phyloP scores from a whole-genome alignment of 768 basidiomycete genomes.

The Hortiboletus flavorubellus region DNA sequence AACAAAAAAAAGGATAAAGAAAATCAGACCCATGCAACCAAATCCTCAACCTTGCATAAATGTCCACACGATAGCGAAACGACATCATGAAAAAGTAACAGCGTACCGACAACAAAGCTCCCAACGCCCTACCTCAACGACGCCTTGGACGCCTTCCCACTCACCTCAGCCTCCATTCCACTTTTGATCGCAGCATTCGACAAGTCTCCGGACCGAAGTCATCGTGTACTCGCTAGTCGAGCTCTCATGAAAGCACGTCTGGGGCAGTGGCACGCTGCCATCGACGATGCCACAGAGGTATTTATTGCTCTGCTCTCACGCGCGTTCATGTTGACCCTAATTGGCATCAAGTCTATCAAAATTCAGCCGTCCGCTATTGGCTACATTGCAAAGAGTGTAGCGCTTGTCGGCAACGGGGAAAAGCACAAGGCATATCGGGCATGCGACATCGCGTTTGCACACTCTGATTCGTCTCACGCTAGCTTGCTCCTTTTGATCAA shows the following conservation, averaged over 20 bases:
- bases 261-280: not conserved
- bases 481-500: not conserved
- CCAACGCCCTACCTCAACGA: slow-evolving; percentile 11
- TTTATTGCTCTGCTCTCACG: not conserved
- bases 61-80: too few species aligned
- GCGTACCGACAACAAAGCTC: not conserved
- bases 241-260: not conserved
- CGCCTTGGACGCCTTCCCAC: slow-evolving; percentile 11
- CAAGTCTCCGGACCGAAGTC: not conserved
- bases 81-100: too few species aligned
- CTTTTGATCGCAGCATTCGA: not conserved
- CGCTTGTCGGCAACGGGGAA: not conserved
- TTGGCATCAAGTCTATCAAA: not conserved
- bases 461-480: not conserved
- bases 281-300: not conserved
- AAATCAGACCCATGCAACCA: too few species aligned
- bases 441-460: not conserved
- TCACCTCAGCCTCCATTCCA: slow-evolving; percentile 25
- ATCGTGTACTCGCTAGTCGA: not conserved
- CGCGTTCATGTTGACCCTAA: not conserved
- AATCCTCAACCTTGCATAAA: too few species aligned
- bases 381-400: not conserved
- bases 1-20: too few species aligned
- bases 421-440: not conserved
- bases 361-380: not conserved